phyloP scores from a whole-genome alignment of 1,284 basidiomycete species.

The Puccinia triticina region DNA sequence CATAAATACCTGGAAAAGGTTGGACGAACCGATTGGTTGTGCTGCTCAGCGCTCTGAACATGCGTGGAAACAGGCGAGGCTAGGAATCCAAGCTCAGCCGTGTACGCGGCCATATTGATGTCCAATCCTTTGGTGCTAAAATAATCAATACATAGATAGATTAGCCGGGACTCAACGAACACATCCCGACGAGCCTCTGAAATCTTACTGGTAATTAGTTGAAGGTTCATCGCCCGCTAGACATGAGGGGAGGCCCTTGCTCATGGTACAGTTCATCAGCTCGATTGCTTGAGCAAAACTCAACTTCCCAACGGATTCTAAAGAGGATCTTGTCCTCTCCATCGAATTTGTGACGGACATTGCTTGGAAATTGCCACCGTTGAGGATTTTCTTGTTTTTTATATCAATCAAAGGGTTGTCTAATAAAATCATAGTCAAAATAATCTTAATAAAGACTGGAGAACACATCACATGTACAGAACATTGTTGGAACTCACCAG shows the following conservation, averaged over 20 bases:
- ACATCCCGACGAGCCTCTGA: not conserved
- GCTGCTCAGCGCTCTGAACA: slow-evolving; percentile 67
- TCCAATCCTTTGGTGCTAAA: slow-evolving; percentile 78
- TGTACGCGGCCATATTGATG: slow-evolving; percentile 78
- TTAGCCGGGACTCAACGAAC: not conserved
- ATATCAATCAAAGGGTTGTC: slow-evolving; percentile 76
- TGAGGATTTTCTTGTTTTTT: slow-evolving; percentile 70
- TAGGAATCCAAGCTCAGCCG: slow-evolving; percentile 77
- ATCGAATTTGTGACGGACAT: slow-evolving; percentile 83
- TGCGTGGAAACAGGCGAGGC: slow-evolving; percentile 83
- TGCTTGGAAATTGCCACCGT: slow-evolving; percentile 85
- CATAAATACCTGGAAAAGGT: not conserved
- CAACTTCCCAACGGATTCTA: slow-evolving; percentile 80
- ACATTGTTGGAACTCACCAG: not conserved
- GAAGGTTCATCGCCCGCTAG: slow-evolving; percentile 74
- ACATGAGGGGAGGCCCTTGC: slow-evolving; percentile 77
- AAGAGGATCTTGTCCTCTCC: slow-evolving; percentile 79
- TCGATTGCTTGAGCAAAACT: slow-evolving; percentile 82
- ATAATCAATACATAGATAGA: not conserved
- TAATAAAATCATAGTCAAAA: slow-evolving; percentile 60
- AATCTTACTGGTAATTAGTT: slow-evolving; percentile 43
- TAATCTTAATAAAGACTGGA: slow-evolving; percentile 24
- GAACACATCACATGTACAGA: slow-evolving; percentile 58
- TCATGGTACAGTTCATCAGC: slow-evolving; percentile 77
- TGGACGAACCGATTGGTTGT: slow-evolving; percentile 77